A percentile compares a stretch with the other conserved stretches of the same genome.
Conservation (phyloP, 495 filamentous ascomycete species). For the Annulohypoxylon maeteangense region DNA sequence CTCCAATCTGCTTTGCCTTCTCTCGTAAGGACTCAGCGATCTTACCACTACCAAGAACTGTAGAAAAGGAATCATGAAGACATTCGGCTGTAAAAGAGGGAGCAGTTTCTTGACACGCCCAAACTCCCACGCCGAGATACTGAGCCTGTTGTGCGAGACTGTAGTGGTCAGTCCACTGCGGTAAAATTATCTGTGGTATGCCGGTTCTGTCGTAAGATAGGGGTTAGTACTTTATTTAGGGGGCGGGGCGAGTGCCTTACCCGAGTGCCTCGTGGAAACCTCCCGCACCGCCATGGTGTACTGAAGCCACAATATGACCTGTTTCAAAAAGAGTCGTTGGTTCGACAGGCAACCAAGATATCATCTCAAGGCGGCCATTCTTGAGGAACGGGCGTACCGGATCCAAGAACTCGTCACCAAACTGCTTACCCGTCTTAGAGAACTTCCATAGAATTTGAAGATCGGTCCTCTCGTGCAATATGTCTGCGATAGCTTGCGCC, state of each 20-base stretch:
- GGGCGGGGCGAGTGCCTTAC: slow-evolving; percentile 46
- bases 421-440: slow-evolving; percentile 36
- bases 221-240: neutral
- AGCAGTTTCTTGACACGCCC: slow-evolving; percentile 53
- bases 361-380: slow-evolving; percentile 49
- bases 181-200: slow-evolving; percentile 62
- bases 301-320: slow-evolving; percentile 58
- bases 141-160: slow-evolving; percentile 61
- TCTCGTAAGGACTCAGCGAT: slow-evolving; percentile 15
- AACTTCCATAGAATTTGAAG: slow-evolving; percentile 64
- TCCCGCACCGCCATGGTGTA: slow-evolving; percentile 65
- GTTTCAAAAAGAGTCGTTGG: slow-evolving; percentile 59
- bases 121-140: slow-evolving; percentile 61
- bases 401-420: slow-evolving; percentile 38
- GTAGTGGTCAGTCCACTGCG: slow-evolving; percentile 63
- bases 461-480: slow-evolving; percentile 44
- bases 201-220: slow-evolving; percentile 51
- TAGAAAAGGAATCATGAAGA: slow-evolving; percentile 39
- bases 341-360: slow-evolving; percentile 60
- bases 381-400: slow-evolving; percentile 37
- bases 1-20: slow-evolving; percentile 22
- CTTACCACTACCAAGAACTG: neutral
- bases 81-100: slow-evolving; percentile 40
- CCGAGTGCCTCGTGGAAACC: slow-evolving; percentile 65
- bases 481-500: slow-evolving; percentile 51